Percentiles rank a stretch among this genome's conserved stretches.
Evolutionary conservation across 1,139 yeast genomes (phyloP).

Genomic region (Debaryomyces robertsiae): DNA sequence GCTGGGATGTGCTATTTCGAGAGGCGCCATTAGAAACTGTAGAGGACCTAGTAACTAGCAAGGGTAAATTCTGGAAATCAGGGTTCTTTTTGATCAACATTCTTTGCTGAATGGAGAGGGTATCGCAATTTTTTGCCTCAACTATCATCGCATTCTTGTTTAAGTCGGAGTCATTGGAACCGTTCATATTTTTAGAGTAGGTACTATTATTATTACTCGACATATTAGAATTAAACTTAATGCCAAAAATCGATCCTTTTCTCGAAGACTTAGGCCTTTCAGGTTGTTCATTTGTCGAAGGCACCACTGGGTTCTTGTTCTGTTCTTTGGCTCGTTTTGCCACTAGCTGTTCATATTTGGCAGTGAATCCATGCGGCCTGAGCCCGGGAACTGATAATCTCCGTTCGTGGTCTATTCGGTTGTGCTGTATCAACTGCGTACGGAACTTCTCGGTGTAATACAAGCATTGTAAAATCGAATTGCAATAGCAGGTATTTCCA

Average conservation of each 20-base stretch:
- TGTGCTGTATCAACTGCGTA: constrained; percentile 47
- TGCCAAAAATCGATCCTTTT: constrained; percentile 45
- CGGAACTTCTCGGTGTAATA: constrained; percentile 76
- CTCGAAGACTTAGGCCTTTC: constrained; percentile 36
- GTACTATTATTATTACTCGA: constrained; percentile 16
- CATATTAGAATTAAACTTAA: constrained; percentile 34
- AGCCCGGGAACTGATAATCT: constrained; percentile 45
- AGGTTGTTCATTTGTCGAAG: constrained; percentile 13
- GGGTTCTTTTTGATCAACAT: constrained; percentile 31
- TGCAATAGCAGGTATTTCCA: constrained; percentile 94
- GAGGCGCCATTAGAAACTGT: constrained; percentile 14
- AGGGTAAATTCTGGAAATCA: constrained; percentile 36
- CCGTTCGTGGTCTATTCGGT: constrained; percentile 35
- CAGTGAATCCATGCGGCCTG: constrained; percentile 48
- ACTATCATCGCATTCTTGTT: constrained; percentile 27
- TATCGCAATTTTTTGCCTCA: constrained; percentile 37
- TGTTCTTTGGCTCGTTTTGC: constrained; percentile 43
- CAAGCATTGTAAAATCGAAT: constrained; percentile 86
- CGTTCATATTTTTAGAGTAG: constrained; percentile 9
- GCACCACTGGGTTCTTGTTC: constrained; percentile 18
- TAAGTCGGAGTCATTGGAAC: constrained; percentile 18
- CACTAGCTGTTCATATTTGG: constrained; percentile 46
- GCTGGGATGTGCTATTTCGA: constrained; percentile 37
- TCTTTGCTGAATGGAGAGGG: constrained; percentile 40
- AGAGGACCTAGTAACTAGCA: constrained; percentile 37